Conservation (phyloP, 169 alveolate genomes). For the Cytauxzoon felis region DNA sequence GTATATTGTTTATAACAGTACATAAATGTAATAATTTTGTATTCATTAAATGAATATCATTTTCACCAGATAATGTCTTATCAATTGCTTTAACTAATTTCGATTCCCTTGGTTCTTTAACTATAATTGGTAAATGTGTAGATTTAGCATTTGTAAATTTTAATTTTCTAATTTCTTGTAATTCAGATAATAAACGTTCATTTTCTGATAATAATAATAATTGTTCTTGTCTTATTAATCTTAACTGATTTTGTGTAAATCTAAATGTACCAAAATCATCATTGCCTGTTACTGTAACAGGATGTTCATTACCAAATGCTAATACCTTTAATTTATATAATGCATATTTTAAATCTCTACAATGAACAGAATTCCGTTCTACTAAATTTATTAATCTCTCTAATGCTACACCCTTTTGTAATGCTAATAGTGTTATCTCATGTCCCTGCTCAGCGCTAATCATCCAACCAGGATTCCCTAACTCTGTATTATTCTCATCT, state of each 20-base stretch:
- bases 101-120: conserved; percentile 44
- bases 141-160: conserved; percentile 12
- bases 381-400: conserved; percentile 53
- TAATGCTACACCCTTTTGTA: conserved; percentile 72
- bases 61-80: conserved; percentile 43
- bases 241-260: conserved; percentile 69
- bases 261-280: conserved; percentile 38
- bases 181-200: conserved; percentile 67
- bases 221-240: conserved; percentile 75
- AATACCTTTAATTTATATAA: conserved; percentile 46
- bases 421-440: conserved; percentile 65
- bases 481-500: not conserved
- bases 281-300: conserved; percentile 36
- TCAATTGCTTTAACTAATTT: conserved; percentile 46
- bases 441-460: conserved; percentile 44
- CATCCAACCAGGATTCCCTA: conserved; percentile 4
- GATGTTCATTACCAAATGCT: conserved; percentile 60
- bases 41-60: conserved; percentile 18
- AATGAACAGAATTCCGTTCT: conserved; percentile 60
- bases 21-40: conserved; percentile 6
- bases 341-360: conserved; percentile 57
- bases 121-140: conserved; percentile 11
- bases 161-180: conserved; percentile 63
- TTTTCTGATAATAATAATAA: conserved; percentile 73
- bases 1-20: conserved; percentile 1